Conservation (phyloP, 805 yeast species). For the Yarrowia hollandica region DNA sequence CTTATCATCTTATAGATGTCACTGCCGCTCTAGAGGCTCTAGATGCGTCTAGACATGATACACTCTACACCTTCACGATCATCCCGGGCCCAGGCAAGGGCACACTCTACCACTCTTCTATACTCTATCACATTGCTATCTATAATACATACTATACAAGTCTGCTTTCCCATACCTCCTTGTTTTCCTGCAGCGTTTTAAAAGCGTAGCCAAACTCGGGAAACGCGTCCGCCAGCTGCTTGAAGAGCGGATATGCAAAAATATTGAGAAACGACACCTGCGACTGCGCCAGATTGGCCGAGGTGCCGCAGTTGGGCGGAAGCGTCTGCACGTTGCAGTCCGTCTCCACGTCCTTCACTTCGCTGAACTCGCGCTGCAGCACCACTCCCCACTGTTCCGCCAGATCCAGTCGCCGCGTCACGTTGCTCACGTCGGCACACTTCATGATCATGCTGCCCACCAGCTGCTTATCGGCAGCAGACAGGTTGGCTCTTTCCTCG, state of each 20-base stretch:
- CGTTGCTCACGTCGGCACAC: constrained; percentile 95
- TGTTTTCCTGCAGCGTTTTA: constrained; percentile 18
- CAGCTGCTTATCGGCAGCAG: constrained; percentile 39
- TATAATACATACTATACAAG: constrained; percentile 29
- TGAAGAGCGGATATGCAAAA: constrained; percentile 77
- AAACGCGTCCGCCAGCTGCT: constrained; percentile 57
- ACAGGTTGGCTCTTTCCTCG: constrained; percentile 18
- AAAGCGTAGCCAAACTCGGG: constrained; percentile 44
- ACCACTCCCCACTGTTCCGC: constrained; percentile 85
- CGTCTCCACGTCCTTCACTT: constrained; percentile 57
- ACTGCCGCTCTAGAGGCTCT: too few relatives aligned
- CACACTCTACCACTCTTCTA: too few relatives aligned
- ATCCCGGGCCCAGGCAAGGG: too few relatives aligned
- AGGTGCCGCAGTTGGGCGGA: constrained; percentile 29
- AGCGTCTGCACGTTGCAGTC: constrained; percentile 36
- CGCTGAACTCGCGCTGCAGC: constrained; percentile 74
- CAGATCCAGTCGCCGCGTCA: constrained; percentile 72
- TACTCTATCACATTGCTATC: constrained; percentile 18
- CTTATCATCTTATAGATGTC: too few relatives aligned
- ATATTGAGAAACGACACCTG: constrained; percentile 81
- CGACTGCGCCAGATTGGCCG: constrained; percentile 53
- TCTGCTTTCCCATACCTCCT: constrained; percentile 25
- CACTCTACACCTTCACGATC: too few relatives aligned
- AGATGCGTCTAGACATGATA: too few relatives aligned
- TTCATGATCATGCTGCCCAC: constrained; percentile 73